Conservation (phyloP, 2,329 filamentous ascomycete genomes). For the Stemphylium vesicarium region DNA sequence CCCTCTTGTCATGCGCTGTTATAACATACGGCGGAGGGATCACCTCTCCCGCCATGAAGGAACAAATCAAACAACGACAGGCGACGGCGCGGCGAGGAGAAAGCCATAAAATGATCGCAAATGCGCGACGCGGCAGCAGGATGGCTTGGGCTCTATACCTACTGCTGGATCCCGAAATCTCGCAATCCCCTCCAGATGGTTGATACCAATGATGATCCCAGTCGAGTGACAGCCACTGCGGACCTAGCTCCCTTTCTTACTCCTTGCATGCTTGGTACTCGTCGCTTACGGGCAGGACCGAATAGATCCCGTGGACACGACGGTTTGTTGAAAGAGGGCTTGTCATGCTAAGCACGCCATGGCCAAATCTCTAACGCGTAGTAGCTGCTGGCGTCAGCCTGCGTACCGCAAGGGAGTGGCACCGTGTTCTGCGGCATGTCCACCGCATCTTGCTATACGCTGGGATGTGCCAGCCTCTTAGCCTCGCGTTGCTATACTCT, state of each 20-base stretch:
- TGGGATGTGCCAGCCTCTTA: background rate
- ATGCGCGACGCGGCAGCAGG: background rate
- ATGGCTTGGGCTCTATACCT: background rate
- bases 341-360: conserved; percentile 2
- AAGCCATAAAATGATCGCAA: conserved; percentile 1
- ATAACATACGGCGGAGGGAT: conserved; percentile 39
- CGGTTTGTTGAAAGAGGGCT: background rate
- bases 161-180: background rate
- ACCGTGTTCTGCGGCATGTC: background rate
- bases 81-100: background rate
- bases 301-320: background rate
- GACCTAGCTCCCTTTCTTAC: background rate
- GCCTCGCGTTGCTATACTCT: no score
- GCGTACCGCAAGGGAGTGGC: background rate
- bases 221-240: conserved; percentile 1
- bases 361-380: conserved; percentile 2
- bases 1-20: conserved; percentile 39
- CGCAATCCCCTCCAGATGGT: background rate
- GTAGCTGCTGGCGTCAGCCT: conserved; percentile 3
- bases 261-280: background rate
- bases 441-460: background rate
- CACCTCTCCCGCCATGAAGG: conserved; percentile 29
- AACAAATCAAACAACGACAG: conserved; percentile 5
- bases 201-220: background rate
- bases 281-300: conserved; percentile 2